A percentile compares a stretch with the other conserved stretches of the same genome.
Conservation (phyloP, 1,284 basidiomycete species). For the Volvariella surrecta region DNA sequence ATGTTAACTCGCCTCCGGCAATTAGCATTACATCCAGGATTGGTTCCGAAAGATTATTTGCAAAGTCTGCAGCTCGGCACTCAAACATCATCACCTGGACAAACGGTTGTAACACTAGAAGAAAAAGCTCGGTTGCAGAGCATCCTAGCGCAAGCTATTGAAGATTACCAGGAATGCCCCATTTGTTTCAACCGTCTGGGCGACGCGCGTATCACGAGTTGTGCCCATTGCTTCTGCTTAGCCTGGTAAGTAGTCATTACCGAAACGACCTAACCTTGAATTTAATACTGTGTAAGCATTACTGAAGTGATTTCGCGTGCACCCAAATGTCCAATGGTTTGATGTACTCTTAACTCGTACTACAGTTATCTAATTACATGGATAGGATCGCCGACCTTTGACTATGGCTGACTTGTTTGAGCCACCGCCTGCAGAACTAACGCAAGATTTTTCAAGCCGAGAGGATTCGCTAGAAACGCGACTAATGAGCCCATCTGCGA, state of each 20-base stretch:
- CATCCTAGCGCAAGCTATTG: slow-evolving; percentile 59
- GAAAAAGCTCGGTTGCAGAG: slow-evolving; percentile 52
- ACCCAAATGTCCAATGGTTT: slow-evolving; percentile 76
- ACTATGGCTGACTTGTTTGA: slow-evolving; percentile 55
- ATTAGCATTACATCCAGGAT: slow-evolving; percentile 71
- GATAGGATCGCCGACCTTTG: slow-evolving; percentile 65
- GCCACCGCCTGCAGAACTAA: slow-evolving; percentile 57
- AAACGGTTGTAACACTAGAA: slow-evolving; percentile 33
- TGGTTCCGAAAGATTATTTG: slow-evolving; percentile 71
- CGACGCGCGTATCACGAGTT: slow-evolving; percentile 73
- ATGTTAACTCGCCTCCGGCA: slow-evolving; percentile 86
- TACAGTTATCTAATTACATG: slow-evolving; percentile 6
- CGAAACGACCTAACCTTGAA: background rate
- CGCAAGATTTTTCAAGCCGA: slow-evolving; percentile 37
- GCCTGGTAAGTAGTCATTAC: slow-evolving; percentile 40
- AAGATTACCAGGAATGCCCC: slow-evolving; percentile 81
- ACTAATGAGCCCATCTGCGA: slow-evolving; percentile 62
- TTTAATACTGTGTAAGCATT: slow-evolving; percentile 35
- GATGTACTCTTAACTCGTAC: background rate
- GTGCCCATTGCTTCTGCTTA: slow-evolving; percentile 72
- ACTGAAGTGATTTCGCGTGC: slow-evolving; percentile 58
- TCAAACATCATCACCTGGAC: slow-evolving; percentile 11
- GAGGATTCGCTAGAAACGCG: slow-evolving; percentile 34
- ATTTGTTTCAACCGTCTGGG: slow-evolving; percentile 63
- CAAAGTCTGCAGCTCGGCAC: slow-evolving; percentile 48